Evolutionary conservation across 768 basidiomycete species (phyloP), one percentile per base, ranked within the genome.

Genomic region (Sistotremastrum niveocremeum): DNA sequence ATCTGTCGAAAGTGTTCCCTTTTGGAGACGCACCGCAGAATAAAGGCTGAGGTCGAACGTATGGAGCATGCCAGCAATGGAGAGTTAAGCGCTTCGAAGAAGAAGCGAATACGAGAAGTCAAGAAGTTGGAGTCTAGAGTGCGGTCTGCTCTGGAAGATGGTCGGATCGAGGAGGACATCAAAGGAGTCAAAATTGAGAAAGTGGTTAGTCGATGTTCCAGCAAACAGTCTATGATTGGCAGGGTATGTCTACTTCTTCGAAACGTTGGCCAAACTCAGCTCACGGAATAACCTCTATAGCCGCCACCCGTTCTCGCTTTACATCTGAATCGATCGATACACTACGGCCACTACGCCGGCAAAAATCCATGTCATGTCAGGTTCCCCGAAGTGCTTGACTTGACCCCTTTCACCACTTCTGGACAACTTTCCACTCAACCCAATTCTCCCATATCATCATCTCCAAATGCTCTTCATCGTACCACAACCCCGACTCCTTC

Each of bases 1-100:
- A 78, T 89, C 30, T 99, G 95, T 62, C 79, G 91, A 20, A 81
- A 82, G 50, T 99, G 95, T 58, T 88, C 90, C 1, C 67, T 98
- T 49, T 65, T 79, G 4, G 79, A 82, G 11, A 98, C 95, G 0
- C 74, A 77, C 52, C 65, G 65, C 41, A 69, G 79, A 41, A 69
- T 93, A 46, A 60, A 66, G 37, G 62, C 72, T 6, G 89, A 93
- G 46, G 66, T 77, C 4, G 72, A 77, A 34, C 63, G 69, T 20
- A 65, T 90, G 7, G 70, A 73, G 37, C 65, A 68, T 47, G 62
- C 67, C 35, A 20, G 59, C 54, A 28, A 65, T 29, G 53, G 57
- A 44, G 72, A 71, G 37, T 68, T 77, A 3, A 76, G 85, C 2
- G 54, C 66, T 5, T 83, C 88, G 28, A 83, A 81, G 63, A 88